Percentiles rank a stretch among this genome's conserved stretches.
These are phyloP conservation scores for Taphrina wiesneri DNA, from an alignment of 1,139 yeast species.

Conservation along the genomic window DNA sequence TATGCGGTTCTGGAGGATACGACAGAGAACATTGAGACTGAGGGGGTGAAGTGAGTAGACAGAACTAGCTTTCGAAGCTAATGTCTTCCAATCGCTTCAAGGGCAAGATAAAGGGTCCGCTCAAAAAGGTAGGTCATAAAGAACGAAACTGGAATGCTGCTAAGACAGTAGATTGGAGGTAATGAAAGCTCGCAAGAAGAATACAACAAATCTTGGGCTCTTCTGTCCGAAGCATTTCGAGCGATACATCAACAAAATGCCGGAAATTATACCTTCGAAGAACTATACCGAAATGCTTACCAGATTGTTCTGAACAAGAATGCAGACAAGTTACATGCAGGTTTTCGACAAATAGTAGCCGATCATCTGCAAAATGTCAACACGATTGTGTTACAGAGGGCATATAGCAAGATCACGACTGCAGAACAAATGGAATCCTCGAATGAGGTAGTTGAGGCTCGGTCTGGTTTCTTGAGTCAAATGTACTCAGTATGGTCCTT, in stretches of 20 bases:
- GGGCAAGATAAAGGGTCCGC: slow-evolving; percentile 74
- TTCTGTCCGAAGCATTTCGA: slow-evolving; percentile 69
- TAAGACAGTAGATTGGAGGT: slow-evolving; percentile 33
- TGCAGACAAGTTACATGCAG: slow-evolving; percentile 68
- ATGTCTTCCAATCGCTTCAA: slow-evolving; percentile 41
- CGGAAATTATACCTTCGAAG: slow-evolving; percentile 76
- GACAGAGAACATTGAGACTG: neutral
- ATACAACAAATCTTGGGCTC: slow-evolving; percentile 68
- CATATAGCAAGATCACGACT: slow-evolving; percentile 31
- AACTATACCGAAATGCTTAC: slow-evolving; percentile 78
- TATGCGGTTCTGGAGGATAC: too few species aligned
- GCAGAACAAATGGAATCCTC: slow-evolving; percentile 26
- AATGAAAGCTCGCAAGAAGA: slow-evolving; percentile 49
- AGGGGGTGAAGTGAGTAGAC: neutral
- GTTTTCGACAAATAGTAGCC: slow-evolving; percentile 57
- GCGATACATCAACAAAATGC: slow-evolving; percentile 77
- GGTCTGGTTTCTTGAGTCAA: slow-evolving; percentile 49
- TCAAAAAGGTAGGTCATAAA: slow-evolving; percentile 45
- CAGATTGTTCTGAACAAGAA: slow-evolving; percentile 72
- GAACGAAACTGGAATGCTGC: neutral
- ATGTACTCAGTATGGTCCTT: slow-evolving; percentile 69
- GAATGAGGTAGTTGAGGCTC: slow-evolving; percentile 16
- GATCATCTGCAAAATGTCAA: slow-evolving; percentile 53
- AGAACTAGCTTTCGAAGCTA: neutral
- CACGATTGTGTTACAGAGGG: slow-evolving; percentile 26